A percentile compares a stretch with the other conserved stretches of the same genome.
Conservation (phyloP, 345 rosid genomes). For the Corchorus olitorius region DNA sequence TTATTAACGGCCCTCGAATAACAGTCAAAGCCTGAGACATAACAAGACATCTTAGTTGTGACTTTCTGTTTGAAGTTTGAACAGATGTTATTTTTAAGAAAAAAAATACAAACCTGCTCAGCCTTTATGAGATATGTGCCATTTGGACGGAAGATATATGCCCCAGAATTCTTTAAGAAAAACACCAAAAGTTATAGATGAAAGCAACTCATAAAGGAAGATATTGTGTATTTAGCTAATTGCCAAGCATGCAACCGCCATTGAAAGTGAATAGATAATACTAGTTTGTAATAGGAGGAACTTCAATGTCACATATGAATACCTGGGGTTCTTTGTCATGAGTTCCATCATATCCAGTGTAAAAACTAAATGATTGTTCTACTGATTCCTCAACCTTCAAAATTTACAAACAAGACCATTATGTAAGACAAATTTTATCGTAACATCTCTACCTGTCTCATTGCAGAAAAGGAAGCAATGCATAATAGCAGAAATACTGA, state of each 20-base stretch:
- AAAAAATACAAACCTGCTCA: conserved; percentile 57
- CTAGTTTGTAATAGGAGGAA: conserved; percentile 5
- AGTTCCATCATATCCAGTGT: conserved; percentile 68
- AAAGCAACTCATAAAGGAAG: conserved; percentile 13
- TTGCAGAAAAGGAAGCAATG: conserved; percentile 10
- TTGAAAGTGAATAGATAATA: conserved; percentile 6
- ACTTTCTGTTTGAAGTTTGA: not conserved
- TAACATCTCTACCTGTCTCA: not conserved
- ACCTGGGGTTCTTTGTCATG: conserved; percentile 78
- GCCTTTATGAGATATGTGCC: conserved; percentile 63
- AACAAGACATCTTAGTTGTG: conserved; percentile 4
- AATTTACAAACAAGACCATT: conserved; percentile 26
- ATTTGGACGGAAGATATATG: conserved; percentile 95
- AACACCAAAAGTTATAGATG: conserved; percentile 19
- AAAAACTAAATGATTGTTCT: conserved; percentile 72
- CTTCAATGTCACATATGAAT: conserved; percentile 25
- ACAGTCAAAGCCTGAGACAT: conserved; percentile 66
- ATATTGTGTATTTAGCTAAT: not conserved
- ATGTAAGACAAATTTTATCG: conserved; percentile 21
- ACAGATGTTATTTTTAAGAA: conserved; percentile 7
- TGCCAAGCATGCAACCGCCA: conserved; percentile 1
- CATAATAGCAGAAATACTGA: not conserved
- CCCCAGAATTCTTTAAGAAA: conserved; percentile 73
- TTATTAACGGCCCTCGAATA: conserved; percentile 68
- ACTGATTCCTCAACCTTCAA: conserved; percentile 70